Evolutionary conservation across 495 filamentous ascomycete genomes (phyloP), one percentile per base, ranked within the genome.

Genomic region (Penicillium fimorum): DNA sequence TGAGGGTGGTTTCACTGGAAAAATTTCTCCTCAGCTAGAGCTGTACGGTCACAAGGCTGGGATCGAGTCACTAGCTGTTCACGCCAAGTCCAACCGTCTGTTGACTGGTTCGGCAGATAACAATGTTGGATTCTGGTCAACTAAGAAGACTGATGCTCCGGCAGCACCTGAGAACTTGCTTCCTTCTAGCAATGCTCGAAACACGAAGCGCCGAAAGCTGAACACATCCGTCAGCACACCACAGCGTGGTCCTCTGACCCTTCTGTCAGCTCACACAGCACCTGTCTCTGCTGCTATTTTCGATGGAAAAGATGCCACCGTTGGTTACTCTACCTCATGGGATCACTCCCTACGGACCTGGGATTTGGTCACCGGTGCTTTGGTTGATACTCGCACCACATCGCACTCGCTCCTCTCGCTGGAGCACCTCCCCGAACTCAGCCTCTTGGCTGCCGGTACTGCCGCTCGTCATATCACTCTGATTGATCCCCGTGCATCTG

Each of bases 311-410:
- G 94, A 97, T 75, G 70, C 84, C 27, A 96, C 89, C 11, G 87
- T 97, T 24, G 93, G 87, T 32, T 97, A 98, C 78, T 92, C 91
- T 0, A 80, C 82, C 3, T 92, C 90, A 20, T 87, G 87, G 79
- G 94, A 97, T 76, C 92, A 96, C 72, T 88, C 89, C 0, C 76
- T 97, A 57, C 86, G 84, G 24, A 97, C 94, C 0, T 89, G 96
- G 82, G 94, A 98, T 76, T 83, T 98, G 12, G 82, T 89, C 0
- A 97, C 93, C 7, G 71, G 78, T 45, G 62, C 78, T 4, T 76
- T 85, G 11, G 89, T 96, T 38, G 89, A 88, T 64, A 89, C 88
- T 18, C 80, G 92, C 43, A 87, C 89, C 8, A 91, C 89, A 9
- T 83, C 88, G n/a, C 87, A 93, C 69, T 81, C 90, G 0, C 79